A percentile compares a stretch with the other conserved stretches of the same genome.
phyloP scores from a whole-genome alignment of 176 grass and related monocot genomes.

The Oryza brachyantha region DNA sequence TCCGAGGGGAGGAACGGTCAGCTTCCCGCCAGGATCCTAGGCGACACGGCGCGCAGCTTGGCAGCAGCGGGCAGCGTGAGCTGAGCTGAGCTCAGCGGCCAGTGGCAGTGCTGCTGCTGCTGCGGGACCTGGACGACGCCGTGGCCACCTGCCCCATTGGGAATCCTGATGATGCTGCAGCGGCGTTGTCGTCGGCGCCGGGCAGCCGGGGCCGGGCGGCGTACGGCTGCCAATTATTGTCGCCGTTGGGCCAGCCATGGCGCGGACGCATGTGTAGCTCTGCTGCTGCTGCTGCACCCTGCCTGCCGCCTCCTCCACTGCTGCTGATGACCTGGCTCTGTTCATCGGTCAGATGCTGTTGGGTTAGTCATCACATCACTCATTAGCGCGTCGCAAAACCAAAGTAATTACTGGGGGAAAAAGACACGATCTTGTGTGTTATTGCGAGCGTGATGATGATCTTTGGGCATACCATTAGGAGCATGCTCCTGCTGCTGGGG shows the following conservation, averaged over 20 bases:
- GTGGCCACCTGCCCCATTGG: constrained; percentile 14
- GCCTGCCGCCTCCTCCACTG: not conserved
- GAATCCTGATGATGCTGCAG: constrained; percentile 94
- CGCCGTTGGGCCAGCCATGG: constrained; percentile 11
- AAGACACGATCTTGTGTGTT: not conserved
- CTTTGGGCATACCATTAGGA: constrained; percentile 34
- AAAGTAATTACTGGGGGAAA: not conserved
- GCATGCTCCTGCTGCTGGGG: constrained; percentile 13
- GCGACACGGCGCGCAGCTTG: not conserved
- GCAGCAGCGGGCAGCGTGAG: not conserved
- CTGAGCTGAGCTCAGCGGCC: not conserved
- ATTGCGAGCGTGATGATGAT: not conserved
- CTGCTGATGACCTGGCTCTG: constrained; percentile 30
- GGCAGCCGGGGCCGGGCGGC: not conserved
- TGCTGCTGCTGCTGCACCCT: constrained; percentile 2
- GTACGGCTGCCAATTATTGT: constrained; percentile 37
- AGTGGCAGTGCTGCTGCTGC: not conserved
- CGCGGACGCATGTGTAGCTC: constrained; percentile 21
- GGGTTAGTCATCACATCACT: not conserved
- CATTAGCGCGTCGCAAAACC: not conserved
- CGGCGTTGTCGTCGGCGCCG: not conserved
- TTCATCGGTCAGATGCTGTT: not conserved
- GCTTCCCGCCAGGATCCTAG: not conserved
- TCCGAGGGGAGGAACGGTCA: not conserved
- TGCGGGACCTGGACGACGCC: constrained; percentile 9